Base-by-base conservation (phyloP, 106 monocot genomes). In the Ottelia alismoides region DNA sequence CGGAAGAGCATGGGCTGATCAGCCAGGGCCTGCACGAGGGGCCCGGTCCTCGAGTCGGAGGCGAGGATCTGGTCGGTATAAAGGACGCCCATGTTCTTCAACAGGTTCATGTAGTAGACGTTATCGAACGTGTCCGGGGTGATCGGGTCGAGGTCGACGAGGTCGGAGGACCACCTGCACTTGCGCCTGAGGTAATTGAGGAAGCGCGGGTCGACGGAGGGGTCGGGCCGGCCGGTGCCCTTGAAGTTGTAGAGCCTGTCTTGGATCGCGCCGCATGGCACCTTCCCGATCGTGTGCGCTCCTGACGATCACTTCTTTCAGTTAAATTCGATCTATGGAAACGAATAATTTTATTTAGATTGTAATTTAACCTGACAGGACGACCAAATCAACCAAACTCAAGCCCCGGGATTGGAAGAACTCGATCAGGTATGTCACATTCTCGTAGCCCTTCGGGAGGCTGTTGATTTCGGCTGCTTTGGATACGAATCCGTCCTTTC, bases 331-430 rank as follows among this genome's bases (percentile, higher is more conserved):
- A n/a, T n/a, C n/a, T n/a, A n/a, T n/a, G n/a, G n/a, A n/a, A n/a
- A n/a, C n/a, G n/a, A n/a, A n/a, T n/a, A n/a, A n/a, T n/a, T n/a
- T n/a, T n/a, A n/a, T n/a, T n/a, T n/a, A n/a, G n/a, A n/a, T n/a
- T n/a, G n/a, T n/a, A n/a, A n/a, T n/a, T n/a, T n/a, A n/a, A 74
- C 88, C 88, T 57, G 80, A 82, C 51, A 92, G 82, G 5, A 76
- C 60, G 10, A 74, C 82, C 43, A 92, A 54, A 49, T 92, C 86
- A 14, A 87, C 65, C 9, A 71, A 5, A 22, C 51, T 74, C 43
- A 92, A 55, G 24, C 86, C 92, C 30, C 45, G 75, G 40, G 86
- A 68, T 31, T 92, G 74, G 74, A 92, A 82, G 78, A 82, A 83
- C 66, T 76, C 68, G 31, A 92, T 74, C 45, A 92, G 82, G 22